These are phyloP conservation scores for Talaromyces islandicus DNA, from an alignment of 2,329 filamentous ascomycete species.

Conservation along the genomic window DNA sequence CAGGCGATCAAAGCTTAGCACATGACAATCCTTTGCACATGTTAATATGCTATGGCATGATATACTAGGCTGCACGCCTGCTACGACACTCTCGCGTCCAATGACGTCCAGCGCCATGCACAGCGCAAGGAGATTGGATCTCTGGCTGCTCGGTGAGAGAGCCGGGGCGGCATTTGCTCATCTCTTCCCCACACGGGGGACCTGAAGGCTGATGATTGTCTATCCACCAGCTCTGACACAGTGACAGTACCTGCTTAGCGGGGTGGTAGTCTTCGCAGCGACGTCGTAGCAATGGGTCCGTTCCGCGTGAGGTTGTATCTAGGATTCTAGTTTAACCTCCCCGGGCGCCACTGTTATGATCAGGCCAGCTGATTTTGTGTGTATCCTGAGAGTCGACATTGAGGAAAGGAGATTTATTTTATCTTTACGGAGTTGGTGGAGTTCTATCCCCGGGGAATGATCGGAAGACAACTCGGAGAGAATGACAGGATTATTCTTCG, in stretches of 20 bases:
- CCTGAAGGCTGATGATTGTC: background rate
- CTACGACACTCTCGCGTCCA: background rate
- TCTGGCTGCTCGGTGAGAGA: background rate
- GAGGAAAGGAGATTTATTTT: background rate
- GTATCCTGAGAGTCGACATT: background rate
- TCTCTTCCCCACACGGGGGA: background rate
- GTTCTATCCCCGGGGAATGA: background rate
- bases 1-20: background rate
- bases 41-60: background rate
- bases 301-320: background rate
- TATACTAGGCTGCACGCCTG: background rate
- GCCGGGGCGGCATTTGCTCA: background rate
- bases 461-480: background rate
- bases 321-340: background rate
- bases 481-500: background rate
- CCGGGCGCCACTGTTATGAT: background rate
- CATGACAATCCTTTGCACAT: background rate
- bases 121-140: background rate
- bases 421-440: background rate
- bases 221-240: background rate
- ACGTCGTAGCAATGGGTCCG: background rate
- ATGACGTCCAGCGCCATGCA: background rate
- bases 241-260: background rate
- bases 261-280: background rate
- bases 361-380: background rate